Evolutionary conservation across 1,284 basidiomycete genomes (phyloP).

Genomic region (Ganoderma sinense): DNA sequence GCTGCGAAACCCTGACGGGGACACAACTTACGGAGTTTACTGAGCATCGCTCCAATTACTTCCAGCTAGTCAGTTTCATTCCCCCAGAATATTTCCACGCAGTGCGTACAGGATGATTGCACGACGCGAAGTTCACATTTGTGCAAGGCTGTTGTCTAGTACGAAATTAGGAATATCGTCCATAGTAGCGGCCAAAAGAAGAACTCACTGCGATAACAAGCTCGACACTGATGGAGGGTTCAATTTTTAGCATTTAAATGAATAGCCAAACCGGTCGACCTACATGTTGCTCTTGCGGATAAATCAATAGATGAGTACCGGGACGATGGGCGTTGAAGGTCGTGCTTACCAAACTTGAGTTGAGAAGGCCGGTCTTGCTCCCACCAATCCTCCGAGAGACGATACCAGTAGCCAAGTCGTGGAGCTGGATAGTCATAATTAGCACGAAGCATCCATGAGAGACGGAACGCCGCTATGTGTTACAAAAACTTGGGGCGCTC

Average conservation of each 20-base stretch:
- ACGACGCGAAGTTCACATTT: constrained; percentile 89
- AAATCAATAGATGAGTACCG: constrained; percentile 17
- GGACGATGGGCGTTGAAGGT: background rate
- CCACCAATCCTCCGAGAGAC: constrained; percentile 80
- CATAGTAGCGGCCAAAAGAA: background rate
- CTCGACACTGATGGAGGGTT: constrained; percentile 60
- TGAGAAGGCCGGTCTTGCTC: constrained; percentile 79
- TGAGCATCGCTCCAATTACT: constrained; percentile 85
- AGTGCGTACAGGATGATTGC: constrained; percentile 65
- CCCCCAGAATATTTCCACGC: background rate
- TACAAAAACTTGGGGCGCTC: background rate
- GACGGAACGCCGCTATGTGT: background rate
- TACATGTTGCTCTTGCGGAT: constrained; percentile 69
- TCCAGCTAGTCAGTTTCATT: constrained; percentile 2
- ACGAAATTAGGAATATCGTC: background rate
- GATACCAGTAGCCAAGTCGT: constrained; percentile 83
- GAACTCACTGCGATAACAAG: constrained; percentile 72
- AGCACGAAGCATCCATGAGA: background rate
- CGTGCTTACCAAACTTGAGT: constrained; percentile 75
- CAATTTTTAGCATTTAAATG: background rate
- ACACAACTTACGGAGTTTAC: constrained; percentile 67
- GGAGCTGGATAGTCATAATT: constrained; percentile 53
- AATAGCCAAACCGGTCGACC: constrained; percentile 35
- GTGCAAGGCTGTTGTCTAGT: constrained; percentile 79
- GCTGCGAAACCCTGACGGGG: background rate